phyloP scores from a whole-genome alignment of 2,329 filamentous ascomycete genomes.

The Penicillium sp. region DNA sequence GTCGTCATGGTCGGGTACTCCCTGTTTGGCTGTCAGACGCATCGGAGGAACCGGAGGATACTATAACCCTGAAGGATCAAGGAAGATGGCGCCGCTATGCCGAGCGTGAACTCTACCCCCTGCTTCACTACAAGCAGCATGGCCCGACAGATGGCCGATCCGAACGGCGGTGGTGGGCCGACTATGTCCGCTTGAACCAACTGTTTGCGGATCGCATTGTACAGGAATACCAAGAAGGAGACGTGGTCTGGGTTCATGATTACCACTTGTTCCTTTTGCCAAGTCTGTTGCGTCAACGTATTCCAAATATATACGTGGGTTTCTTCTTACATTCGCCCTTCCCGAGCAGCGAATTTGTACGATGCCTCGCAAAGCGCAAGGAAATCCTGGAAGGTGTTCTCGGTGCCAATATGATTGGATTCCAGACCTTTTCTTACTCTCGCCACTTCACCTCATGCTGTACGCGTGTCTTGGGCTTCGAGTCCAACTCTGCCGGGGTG shows the following conservation, averaged over 20 bases:
- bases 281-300: slow-evolving; percentile 77
- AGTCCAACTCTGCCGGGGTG: slow-evolving; percentile 77
- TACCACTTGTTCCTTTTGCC: slow-evolving; percentile 90
- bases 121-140: slow-evolving; percentile 95
- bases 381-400: slow-evolving; percentile 86
- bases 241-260: slow-evolving; percentile 89
- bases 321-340: slow-evolving; percentile 95
- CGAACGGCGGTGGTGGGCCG: slow-evolving; percentile 79
- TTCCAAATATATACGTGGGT: slow-evolving; percentile 86
- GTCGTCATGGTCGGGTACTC: slow-evolving; percentile 71
- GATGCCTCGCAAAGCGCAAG: slow-evolving; percentile 81
- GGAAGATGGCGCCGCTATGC: slow-evolving; percentile 83
- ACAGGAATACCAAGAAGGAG: slow-evolving; percentile 84
- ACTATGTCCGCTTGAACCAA: slow-evolving; percentile 90
- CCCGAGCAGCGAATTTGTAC: slow-evolving; percentile 91
- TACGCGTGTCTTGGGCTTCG: slow-evolving; percentile 84
- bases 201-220: slow-evolving; percentile 87
- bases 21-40: slow-evolving; percentile 89
- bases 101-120: slow-evolving; percentile 84
- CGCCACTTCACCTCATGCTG: slow-evolving; percentile 93
- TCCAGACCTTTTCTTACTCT: slow-evolving; percentile 93
- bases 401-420: slow-evolving; percentile 87
- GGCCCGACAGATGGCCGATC: slow-evolving; percentile 80
- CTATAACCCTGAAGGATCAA: slow-evolving; percentile 73
- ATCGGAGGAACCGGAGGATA: slow-evolving; percentile 63